Base-by-base conservation (phyloP, 768 basidiomycete genomes). In the Sporobolomyces roseus region DNA sequence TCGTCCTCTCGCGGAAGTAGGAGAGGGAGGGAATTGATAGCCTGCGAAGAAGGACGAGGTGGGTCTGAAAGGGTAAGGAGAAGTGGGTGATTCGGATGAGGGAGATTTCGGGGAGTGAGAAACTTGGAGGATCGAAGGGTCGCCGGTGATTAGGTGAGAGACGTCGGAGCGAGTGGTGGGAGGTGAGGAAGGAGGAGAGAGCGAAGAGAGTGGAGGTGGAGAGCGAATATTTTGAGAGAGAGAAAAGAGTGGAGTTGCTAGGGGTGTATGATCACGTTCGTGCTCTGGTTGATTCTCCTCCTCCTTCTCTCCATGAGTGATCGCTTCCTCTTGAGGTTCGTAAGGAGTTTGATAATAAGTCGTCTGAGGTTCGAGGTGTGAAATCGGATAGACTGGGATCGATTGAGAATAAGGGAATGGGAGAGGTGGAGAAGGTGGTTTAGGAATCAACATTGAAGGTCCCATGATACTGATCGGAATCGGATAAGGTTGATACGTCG, bases 351-450 rank as follows among this genome's bases (percentile, higher is more conserved):
- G n/a, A n/a, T n/a, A n/a, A n/a, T n/a, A n/a, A n/a, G n/a, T n/a
- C n/a, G n/a, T n/a, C n/a, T n/a, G n/a, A n/a, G n/a, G n/a, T n/a
- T n/a, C n/a, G n/a, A n/a, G n/a, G n/a, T n/a, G n/a, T n/a, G n/a
- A n/a, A n/a, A n/a, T n/a, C n/a, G n/a, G n/a, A n/a, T n/a, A 51
- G 50, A 13, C 29, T 16, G 50, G 13, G 50, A 32, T 30, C 52
- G 52, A 35, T 33, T 53, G 12, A 27, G 19, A 23, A 29, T 6
- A 45, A 29, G 29, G 17, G 9, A 48, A 27, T 13, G 41, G 60
- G 25, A 33, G 36, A 10, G 46, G 60, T 50, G 60, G 60, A 13
- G 58, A 46, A 60, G 46, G 58, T 29, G 43, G 58, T 45, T 43
- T 60, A 10, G 58, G 43, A 29, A 60, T 33, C 27, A 48, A 33